phyloP scores from a whole-genome alignment of 2,329 filamentous ascomycete species.

The Juglanconis juglandina region DNA sequence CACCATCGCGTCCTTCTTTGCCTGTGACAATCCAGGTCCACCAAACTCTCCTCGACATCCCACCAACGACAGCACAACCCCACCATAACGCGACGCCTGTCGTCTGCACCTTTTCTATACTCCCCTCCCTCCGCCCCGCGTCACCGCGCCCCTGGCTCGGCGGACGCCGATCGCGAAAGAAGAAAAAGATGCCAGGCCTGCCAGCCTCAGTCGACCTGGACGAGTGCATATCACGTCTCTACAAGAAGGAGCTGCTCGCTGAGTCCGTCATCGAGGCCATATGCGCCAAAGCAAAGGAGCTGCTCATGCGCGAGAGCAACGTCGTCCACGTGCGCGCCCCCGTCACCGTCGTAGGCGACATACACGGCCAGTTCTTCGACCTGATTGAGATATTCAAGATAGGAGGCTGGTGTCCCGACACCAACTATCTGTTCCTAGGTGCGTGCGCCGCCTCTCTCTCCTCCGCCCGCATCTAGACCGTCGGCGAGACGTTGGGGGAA shows the following conservation, averaged over 20 bases:
- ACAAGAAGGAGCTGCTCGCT: conserved; percentile 91
- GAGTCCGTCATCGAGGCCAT: conserved; percentile 98
- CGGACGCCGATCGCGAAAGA: not conserved
- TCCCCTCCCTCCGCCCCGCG: not conserved
- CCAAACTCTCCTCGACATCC: conserved; percentile 9
- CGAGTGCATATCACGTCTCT: conserved; percentile 94
- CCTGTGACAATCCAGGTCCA: conserved; percentile 9
- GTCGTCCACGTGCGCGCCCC: conserved; percentile 95
- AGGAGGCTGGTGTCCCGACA: conserved; percentile 93
- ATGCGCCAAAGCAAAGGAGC: conserved; percentile 97
- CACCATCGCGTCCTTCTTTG: conserved; percentile 25
- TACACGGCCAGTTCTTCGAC: conserved; percentile 98
- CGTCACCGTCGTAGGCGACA: conserved; percentile 96
- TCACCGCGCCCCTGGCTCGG: not conserved
- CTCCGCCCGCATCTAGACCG: not conserved
- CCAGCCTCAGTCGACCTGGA: conserved; percentile 94
- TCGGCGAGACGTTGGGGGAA: not conserved
- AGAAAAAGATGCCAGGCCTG: conserved; percentile 32
- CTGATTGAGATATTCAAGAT: conserved; percentile 99
- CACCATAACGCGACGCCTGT: conserved; percentile 6
- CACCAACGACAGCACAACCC: conserved; percentile 9
- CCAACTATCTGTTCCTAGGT: conserved; percentile 98
- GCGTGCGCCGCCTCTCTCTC: conserved; percentile 21
- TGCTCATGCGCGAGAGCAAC: conserved; percentile 99
- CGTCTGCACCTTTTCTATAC: not conserved